Percentiles rank a stretch among this genome's conserved stretches.
Conservation (phyloP, 345 rosid species). For the Salix brachista region DNA sequence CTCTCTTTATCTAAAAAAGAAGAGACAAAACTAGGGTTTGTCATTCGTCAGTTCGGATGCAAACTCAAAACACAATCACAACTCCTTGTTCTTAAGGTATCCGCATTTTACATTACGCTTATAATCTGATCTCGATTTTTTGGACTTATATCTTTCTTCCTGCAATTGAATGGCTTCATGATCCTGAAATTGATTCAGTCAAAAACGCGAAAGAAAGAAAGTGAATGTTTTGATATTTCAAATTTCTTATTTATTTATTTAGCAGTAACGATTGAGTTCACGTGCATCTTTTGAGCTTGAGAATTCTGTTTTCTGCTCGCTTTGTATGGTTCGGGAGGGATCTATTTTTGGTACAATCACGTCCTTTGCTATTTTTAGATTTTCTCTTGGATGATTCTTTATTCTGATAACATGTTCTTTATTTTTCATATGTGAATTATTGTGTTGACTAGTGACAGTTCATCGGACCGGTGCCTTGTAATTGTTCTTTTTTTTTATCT, state of each 20-base stretch:
- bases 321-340: neutral
- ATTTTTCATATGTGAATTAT: no score
- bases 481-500: no score
- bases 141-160: conserved; percentile 3
- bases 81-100: conserved; percentile 8
- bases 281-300: no score
- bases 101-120: neutral
- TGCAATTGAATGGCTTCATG: neutral
- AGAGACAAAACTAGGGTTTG: neutral
- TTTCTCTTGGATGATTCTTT: neutral
- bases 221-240: neutral
- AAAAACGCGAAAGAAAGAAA: neutral
- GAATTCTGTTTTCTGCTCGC: no score
- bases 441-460: no score
- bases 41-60: no score
- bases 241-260: no score
- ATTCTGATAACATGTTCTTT: neutral
- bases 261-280: no score
- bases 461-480: no score
- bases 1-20: no score
- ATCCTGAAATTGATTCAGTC: neutral
- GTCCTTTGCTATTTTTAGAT: neutral
- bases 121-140: neutral
- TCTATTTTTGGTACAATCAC: neutral
- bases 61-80: no score